phyloP scores from a whole-genome alignment of 202 grass and related monocot species.

The Bolboschoenoplectus hybrid region DNA sequence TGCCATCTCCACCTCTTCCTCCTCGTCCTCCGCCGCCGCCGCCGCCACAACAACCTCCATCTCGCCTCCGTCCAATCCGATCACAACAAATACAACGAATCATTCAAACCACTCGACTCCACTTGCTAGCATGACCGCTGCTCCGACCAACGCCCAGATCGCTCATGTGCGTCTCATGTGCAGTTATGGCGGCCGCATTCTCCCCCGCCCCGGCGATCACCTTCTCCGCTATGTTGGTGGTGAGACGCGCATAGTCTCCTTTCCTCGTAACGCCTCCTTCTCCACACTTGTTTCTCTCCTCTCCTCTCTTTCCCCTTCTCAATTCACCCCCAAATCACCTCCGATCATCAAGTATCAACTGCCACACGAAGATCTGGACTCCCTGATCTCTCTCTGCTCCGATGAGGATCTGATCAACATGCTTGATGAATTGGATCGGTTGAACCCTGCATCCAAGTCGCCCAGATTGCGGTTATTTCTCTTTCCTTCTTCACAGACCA shows the following conservation, averaged over 20 bases:
- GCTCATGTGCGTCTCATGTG: conserved; percentile 67
- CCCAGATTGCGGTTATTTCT: conserved; percentile 74
- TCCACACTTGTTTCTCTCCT: conserved; percentile 51
- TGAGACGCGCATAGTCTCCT: conserved; percentile 77
- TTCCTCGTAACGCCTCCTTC: conserved; percentile 62
- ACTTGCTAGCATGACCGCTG: not conserved
- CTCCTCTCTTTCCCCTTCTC: conserved; percentile 44
- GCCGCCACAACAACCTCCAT: conserved; percentile 29
- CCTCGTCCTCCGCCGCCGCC: conserved; percentile 37
- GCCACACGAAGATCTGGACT: conserved; percentile 75
- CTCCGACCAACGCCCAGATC: conserved; percentile 32
- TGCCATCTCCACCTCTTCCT: conserved; percentile 43
- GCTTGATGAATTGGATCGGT: conserved; percentile 77
- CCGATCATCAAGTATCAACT: conserved; percentile 71
- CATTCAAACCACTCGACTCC: not conserved
- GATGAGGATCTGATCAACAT: conserved; percentile 90
- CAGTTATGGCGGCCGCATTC: conserved; percentile 84
- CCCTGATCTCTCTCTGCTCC: conserved; percentile 76
- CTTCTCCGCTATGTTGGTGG: conserved; percentile 79
- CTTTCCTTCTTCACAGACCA: conserved; percentile 48
- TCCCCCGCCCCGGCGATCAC: conserved; percentile 70
- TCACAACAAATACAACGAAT: not conserved
- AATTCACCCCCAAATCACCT: conserved; percentile 28
- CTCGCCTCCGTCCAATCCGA: conserved; percentile 37
- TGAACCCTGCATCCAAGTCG: conserved; percentile 44